Evolutionary conservation across 495 filamentous ascomycete species (phyloP).

Genomic region (Podospora comata): DNA sequence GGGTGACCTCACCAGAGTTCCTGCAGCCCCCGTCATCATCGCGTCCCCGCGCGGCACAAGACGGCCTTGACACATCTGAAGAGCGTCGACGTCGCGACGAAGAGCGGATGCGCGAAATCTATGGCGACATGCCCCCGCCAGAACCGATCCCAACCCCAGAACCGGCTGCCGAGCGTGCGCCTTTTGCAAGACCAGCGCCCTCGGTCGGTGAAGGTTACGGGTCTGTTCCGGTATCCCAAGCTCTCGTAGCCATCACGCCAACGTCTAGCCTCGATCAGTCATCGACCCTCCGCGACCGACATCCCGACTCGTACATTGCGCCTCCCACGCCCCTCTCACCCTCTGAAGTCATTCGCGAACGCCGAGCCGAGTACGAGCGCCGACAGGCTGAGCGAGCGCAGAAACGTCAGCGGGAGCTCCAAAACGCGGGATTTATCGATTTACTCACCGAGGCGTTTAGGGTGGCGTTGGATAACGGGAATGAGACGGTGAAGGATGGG

Average conservation of each 20-base stretch:
- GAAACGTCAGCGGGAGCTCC: constrained; percentile 1
- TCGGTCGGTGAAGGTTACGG: not conserved
- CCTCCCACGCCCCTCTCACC: constrained; percentile 27
- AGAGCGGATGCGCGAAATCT: constrained; percentile 52
- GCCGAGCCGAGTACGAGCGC: constrained; percentile 13
- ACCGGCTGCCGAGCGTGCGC: constrained; percentile 11
- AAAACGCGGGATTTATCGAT: constrained; percentile 50
- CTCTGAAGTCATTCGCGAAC: constrained; percentile 21
- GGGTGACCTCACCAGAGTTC: constrained; percentile 10
- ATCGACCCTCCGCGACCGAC: constrained; percentile 21
- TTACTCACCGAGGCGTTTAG: constrained; percentile 67
- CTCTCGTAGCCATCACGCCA: not conserved
- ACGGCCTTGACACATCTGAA: constrained; percentile 29
- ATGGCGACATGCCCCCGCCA: constrained; percentile 41
- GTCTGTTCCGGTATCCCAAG: constrained; percentile 2
- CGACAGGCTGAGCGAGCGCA: not conserved
- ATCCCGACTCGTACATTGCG: constrained; percentile 30
- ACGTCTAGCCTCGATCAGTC: constrained; percentile 5
- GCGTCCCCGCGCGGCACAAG: constrained; percentile 14
- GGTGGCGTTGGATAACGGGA: constrained; percentile 35
- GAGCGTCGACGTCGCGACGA: constrained; percentile 44
- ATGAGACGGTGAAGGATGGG: not conserved
- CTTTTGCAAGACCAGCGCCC: not conserved
- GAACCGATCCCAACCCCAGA: constrained; percentile 1
- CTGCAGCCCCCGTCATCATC: not conserved